phyloP scores from a whole-genome alignment of 2,329 filamentous ascomycete genomes.

The Fusarium robinianum region DNA sequence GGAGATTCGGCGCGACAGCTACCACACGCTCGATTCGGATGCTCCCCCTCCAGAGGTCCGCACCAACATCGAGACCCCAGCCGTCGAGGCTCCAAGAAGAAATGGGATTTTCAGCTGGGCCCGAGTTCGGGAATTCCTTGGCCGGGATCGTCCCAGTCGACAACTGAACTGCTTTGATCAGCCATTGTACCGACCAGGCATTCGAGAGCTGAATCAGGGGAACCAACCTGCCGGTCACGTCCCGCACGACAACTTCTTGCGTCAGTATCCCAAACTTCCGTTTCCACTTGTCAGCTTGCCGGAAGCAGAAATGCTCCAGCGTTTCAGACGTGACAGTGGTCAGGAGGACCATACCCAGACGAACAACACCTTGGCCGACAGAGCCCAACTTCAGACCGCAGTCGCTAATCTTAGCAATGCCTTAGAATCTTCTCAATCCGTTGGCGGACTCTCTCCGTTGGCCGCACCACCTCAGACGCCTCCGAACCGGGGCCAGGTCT shows the following conservation, averaged over 20 bases:
- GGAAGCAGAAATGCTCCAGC: constrained; percentile 44
- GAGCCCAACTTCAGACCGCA: not conserved
- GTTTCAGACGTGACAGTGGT: constrained; percentile 40
- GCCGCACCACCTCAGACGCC: too few relatives aligned
- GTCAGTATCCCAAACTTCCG: constrained; percentile 38
- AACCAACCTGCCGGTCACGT: constrained; percentile 21
- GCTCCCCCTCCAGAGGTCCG: constrained; percentile 1
- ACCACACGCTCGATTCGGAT: constrained; percentile 41
- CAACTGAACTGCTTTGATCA: constrained; percentile 33
- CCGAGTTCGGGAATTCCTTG: constrained; percentile 32
- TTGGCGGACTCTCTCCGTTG: too few relatives aligned
- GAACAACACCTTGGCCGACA: constrained; percentile 36
- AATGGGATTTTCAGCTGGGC: constrained; percentile 32
- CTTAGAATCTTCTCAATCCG: too few relatives aligned
- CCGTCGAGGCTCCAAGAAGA: too few relatives aligned
- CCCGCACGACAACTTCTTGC: constrained; percentile 31
- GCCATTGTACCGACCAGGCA: constrained; percentile 26
- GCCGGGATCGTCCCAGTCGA: constrained; percentile 29
- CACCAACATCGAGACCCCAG: not conserved
- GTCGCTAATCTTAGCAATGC: not conserved
- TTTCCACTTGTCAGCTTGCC: constrained; percentile 46
- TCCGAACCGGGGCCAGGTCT: too few relatives aligned
- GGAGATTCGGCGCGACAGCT: constrained; percentile 35
- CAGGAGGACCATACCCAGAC: constrained; percentile 46
- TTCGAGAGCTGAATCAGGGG: constrained; percentile 11